A percentile compares a stretch with the other conserved stretches of the same genome.
Evolutionary conservation across 495 filamentous ascomycete genomes (phyloP).

Genomic region (Aspergillus affinis): DNA sequence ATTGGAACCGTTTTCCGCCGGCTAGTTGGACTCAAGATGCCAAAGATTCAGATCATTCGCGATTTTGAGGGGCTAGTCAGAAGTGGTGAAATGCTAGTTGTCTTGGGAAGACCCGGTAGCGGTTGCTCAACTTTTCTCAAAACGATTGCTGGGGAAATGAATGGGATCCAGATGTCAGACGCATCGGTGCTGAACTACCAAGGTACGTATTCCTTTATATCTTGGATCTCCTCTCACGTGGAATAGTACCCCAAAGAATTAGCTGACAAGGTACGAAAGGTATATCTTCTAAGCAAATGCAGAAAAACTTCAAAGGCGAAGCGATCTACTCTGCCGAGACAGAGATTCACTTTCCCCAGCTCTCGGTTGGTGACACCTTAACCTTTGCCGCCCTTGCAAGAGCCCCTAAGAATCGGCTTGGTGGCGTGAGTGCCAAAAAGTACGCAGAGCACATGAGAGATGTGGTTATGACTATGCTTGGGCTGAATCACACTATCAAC

Average conservation of each 20-base stretch:
- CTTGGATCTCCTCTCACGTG: background rate
- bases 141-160: slow-evolving; percentile 66
- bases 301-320: slow-evolving; percentile 66
- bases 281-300: slow-evolving; percentile 61
- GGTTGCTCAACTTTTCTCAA: slow-evolving; percentile 75
- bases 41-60: slow-evolving; percentile 68
- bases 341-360: slow-evolving; percentile 66
- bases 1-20: slow-evolving; percentile 44
- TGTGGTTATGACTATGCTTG: slow-evolving; percentile 66
- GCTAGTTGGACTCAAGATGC: slow-evolving; percentile 46
- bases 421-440: slow-evolving; percentile 45
- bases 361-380: slow-evolving; percentile 66
- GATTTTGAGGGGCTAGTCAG: slow-evolving; percentile 71
- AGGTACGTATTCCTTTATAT: slow-evolving; percentile 50
- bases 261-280: background rate
- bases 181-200: slow-evolving; percentile 70
- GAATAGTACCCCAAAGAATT: background rate
- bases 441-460: slow-evolving; percentile 52
- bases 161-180: slow-evolving; percentile 67
- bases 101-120: slow-evolving; percentile 74
- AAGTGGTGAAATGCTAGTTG: slow-evolving; percentile 80
- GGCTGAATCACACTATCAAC: slow-evolving; percentile 57
- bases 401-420: slow-evolving; percentile 46
- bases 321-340: slow-evolving; percentile 65
- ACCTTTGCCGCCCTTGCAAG: slow-evolving; percentile 59